Evolutionary conservation across 495 filamentous ascomycete species (phyloP).

Genomic region (Aspergillus steynii): DNA sequence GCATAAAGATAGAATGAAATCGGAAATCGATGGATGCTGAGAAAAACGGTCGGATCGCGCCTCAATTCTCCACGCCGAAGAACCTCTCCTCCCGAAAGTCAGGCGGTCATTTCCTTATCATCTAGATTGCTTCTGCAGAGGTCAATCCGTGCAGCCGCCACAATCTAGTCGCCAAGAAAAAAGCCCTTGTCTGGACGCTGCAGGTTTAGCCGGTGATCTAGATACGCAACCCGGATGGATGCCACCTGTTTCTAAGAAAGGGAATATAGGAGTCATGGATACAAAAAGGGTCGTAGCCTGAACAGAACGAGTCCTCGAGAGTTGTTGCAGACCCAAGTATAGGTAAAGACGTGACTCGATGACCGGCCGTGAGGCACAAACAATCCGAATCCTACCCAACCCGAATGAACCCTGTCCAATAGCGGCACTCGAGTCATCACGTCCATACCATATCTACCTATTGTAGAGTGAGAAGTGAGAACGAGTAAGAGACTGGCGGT

Average conservation of each 20-base stretch:
- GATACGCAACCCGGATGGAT: not conserved
- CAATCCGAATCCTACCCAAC: not conserved
- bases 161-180: not conserved
- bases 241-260: not conserved
- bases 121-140: not conserved
- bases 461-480: too few species aligned
- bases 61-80: not conserved
- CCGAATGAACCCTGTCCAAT: not conserved
- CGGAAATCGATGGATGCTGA: too few species aligned
- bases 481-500: not conserved
- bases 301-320: too few species aligned
- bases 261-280: not conserved
- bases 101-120: not conserved
- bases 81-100: too few species aligned
- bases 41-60: not conserved
- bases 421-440: too few species aligned
- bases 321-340: too few species aligned
- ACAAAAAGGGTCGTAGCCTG: not conserved
- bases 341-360: too few species aligned
- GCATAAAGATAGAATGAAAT: too few species aligned
- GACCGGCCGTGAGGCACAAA: not conserved
- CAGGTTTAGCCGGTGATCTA: not conserved
- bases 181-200: not conserved
- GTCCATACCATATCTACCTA: too few species aligned
- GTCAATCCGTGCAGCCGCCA: not conserved